Evolutionary conservation across 805 yeast species (phyloP).

Genomic region (Candida dajiaensis): DNA sequence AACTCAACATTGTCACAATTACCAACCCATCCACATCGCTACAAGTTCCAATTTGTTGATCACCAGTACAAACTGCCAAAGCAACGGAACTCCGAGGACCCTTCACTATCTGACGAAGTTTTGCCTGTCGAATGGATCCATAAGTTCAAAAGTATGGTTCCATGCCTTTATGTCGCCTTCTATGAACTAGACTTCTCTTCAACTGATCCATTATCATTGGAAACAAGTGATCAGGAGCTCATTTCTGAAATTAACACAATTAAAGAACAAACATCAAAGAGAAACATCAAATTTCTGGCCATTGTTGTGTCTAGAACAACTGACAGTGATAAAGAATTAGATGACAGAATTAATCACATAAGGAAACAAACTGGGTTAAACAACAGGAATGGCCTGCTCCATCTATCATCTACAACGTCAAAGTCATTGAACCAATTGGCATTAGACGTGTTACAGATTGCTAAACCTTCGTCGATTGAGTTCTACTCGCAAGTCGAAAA

Average conservation of each 20-base stretch:
- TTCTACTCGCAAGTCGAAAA: slow-evolving; percentile 38
- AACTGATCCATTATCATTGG: slow-evolving; percentile 27
- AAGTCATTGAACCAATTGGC: slow-evolving; percentile 37
- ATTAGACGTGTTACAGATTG: slow-evolving; percentile 30
- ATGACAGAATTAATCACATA: slow-evolving; percentile 30
- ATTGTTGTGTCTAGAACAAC: slow-evolving; percentile 29
- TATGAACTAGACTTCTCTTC: slow-evolving; percentile 23
- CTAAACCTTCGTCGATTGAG: slow-evolving; percentile 37
- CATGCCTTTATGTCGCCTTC: slow-evolving; percentile 41
- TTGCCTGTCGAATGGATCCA: slow-evolving; percentile 46
- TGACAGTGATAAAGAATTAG: slow-evolving; percentile 22
- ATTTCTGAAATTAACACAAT: slow-evolving; percentile 31
- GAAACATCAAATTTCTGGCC: slow-evolving; percentile 30
- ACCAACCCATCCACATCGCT: slow-evolving; percentile 21
- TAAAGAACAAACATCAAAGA: slow-evolving; percentile 26
- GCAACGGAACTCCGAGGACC: slow-evolving; percentile 2
- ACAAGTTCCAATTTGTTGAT: slow-evolving; percentile 28
- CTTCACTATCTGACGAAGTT: slow-evolving; percentile 30
- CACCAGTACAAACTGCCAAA: slow-evolving; percentile 21
- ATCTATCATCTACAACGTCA: slow-evolving; percentile 31
- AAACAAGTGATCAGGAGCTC: slow-evolving; percentile 26
- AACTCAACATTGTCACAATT: slow-evolving; percentile 18
- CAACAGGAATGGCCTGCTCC: slow-evolving; percentile 38
- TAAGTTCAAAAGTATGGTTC: slow-evolving; percentile 43
- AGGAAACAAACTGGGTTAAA: slow-evolving; percentile 38